Conservation (phyloP, 2,329 filamentous ascomycete species). For the Neonectria coccinea region DNA sequence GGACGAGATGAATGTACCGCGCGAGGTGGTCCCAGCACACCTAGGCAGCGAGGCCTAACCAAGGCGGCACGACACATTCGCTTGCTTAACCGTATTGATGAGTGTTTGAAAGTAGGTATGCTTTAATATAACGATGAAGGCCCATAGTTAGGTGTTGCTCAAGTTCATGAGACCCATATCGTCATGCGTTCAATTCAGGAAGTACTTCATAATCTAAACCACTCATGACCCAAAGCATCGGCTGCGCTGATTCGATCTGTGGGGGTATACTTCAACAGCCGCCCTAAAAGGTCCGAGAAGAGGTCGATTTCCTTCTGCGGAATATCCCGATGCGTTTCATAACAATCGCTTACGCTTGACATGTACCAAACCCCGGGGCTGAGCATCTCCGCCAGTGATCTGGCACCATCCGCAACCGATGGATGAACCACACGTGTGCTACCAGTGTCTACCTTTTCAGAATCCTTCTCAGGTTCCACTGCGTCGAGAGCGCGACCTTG, state of each 20-base stretch:
- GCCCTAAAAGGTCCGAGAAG: constrained; percentile 5
- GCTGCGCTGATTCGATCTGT: neutral
- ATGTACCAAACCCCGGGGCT: constrained; percentile 20
- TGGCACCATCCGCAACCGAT: constrained; percentile 6
- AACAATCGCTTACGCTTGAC: neutral
- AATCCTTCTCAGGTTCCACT: neutral
- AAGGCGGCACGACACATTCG: too few relatives aligned
- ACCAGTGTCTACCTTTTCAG: neutral
- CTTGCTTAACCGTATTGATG: too few relatives aligned
- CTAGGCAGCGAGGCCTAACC: too few relatives aligned
- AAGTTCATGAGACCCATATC: too few relatives aligned
- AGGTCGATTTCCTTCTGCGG: neutral
- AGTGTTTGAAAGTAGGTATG: too few relatives aligned
- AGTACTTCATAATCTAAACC: constrained; percentile 1
- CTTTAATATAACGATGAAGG: too few relatives aligned
- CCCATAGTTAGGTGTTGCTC: too few relatives aligned
- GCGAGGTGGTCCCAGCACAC: too few relatives aligned
- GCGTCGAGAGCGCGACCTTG: constrained; percentile 21
- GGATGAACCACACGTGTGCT: neutral
- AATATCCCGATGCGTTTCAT: constrained; percentile 3
- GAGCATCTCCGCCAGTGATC: constrained; percentile 33
- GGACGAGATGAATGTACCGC: too few relatives aligned
- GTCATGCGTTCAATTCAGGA: too few relatives aligned
- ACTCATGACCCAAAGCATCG: constrained; percentile 4
- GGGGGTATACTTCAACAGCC: neutral